Evolutionary conservation across 2,329 filamentous ascomycete species (phyloP), one percentile per base, ranked within the genome.

Genomic region (Esteya vermicola): DNA sequence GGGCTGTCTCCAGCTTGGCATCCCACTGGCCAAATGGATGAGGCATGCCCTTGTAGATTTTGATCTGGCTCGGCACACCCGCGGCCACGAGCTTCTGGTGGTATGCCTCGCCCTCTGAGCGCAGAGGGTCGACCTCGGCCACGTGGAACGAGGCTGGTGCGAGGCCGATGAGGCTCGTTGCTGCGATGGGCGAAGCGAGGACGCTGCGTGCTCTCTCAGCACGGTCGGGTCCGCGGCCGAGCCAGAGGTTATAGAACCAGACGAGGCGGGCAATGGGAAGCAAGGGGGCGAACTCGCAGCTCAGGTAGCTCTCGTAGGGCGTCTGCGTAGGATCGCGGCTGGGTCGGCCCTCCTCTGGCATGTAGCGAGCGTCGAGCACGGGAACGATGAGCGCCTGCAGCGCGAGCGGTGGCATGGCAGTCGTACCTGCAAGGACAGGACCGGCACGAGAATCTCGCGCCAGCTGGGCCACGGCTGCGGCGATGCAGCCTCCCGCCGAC

Each of bases 401-500:
- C 4, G 47, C 52, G 2, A 61, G 33, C 0, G 50, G 52, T 2
- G 56, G 56, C 5, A 35, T 33, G 1, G 54, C 16, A 40, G 9
- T 48, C 35, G 33, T n/a, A n/a, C n/a, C n/a, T n/a, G n/a, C n/a
- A n/a, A n/a, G n/a, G n/a, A n/a, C n/a, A n/a, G n/a, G n/a, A n/a
- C n/a, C n/a, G n/a, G n/a, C n/a, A n/a, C n/a, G n/a, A n/a, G n/a
- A n/a, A n/a, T 58, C 54, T 6, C 54, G 48, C 1, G 54, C 55
- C 62, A 67, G 63, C 27, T 75, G 55, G 1, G 65, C 50, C 9
- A 50, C 33, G 0, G 42, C 50, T 3, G 48, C 46, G 0, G 51
- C 50, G 6, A 58, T 31, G 6, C 45, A 46, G 8, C 50, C 55
- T 8, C 56, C 56, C 1, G 54, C 54, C 30, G 51, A 53, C n/a